Percentiles rank a stretch among this genome's conserved stretches.
phyloP scores from a whole-genome alignment of 129 eudicot species.

The Oenanthe sinensis region DNA sequence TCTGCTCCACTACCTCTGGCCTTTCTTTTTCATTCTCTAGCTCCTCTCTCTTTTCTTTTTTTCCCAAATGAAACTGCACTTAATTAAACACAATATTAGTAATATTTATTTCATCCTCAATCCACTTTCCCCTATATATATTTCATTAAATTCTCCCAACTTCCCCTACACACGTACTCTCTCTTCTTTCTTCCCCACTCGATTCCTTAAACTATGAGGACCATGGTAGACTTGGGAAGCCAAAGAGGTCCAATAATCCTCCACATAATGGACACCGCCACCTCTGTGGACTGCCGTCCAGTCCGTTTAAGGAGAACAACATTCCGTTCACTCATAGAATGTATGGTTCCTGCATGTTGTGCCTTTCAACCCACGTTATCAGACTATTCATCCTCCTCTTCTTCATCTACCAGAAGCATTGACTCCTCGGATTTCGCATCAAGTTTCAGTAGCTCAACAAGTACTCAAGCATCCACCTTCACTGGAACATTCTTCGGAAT shows the following conservation, averaged over 20 bases:
- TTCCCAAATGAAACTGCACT: not conserved
- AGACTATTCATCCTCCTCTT: not conserved
- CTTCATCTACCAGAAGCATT: not conserved
- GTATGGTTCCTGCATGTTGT: slow-evolving; percentile 22
- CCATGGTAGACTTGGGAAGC: slow-evolving; percentile 15
- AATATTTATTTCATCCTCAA: not conserved
- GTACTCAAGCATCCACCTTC: slow-evolving; percentile 7
- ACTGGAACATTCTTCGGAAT: slow-evolving; percentile 34
- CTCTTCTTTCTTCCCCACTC: not conserved
- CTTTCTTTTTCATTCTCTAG: not conserved
- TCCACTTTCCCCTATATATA: not conserved
- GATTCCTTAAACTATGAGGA: not conserved
- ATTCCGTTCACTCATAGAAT: slow-evolving; percentile 17
- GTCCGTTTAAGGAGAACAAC: slow-evolving; percentile 14
- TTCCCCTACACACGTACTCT: not conserved
- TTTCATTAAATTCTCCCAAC: not conserved
- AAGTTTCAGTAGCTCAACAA: not conserved
- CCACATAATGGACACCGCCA: slow-evolving; percentile 14
- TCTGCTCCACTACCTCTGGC: not conserved
- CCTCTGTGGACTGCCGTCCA: slow-evolving; percentile 16
- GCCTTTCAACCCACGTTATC: not conserved
- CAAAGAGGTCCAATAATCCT: slow-evolving; percentile 13
- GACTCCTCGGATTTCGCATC: slow-evolving; percentile 3
- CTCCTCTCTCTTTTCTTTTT: not conserved
- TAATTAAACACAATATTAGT: not conserved